Conservation (phyloP, 805 yeast species). For the Candida oleophila region DNA sequence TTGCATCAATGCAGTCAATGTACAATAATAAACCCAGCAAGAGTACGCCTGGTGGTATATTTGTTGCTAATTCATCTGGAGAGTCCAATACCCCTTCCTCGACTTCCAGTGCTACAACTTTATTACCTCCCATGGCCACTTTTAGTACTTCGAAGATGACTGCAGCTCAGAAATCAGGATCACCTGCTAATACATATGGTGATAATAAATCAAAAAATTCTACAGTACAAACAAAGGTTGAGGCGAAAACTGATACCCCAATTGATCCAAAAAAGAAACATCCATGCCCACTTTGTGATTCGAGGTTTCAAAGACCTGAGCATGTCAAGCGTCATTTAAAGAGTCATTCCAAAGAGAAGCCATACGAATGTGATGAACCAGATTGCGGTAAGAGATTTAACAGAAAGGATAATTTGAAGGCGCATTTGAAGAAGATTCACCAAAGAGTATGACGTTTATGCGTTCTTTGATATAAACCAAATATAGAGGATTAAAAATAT, state of each 20-base stretch:
- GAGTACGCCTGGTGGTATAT: conserved; percentile 1
- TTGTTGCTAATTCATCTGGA: conserved; percentile 2
- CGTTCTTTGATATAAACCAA: no score
- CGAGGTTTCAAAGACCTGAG: conserved; percentile 66
- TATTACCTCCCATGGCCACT: conserved; percentile 36
- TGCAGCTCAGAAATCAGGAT: conserved; percentile 3
- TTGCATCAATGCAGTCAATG: conserved; percentile 26
- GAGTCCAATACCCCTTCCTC: background rate
- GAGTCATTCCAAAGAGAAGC: conserved; percentile 57
- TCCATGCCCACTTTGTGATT: conserved; percentile 62
- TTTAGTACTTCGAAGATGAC: conserved; percentile 15
- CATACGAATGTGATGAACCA: conserved; percentile 51
- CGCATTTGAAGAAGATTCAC: conserved; percentile 63
- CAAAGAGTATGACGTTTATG: conserved; percentile 18
- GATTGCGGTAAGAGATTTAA: conserved; percentile 57
- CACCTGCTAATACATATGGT: conserved; percentile 5
- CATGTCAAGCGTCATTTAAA: conserved; percentile 67
- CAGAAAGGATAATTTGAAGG: conserved; percentile 59
- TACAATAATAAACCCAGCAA: conserved; percentile 8
- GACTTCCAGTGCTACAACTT: conserved; percentile 6
- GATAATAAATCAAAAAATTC: conserved; percentile 1
- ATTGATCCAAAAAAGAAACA: conserved; percentile 54
- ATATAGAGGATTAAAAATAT: no score
- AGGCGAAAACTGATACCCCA: conserved; percentile 12
- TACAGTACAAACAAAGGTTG: conserved; percentile 12